Evolutionary conservation across 768 basidiomycete species (phyloP).

Genomic region (Gymnopilus dilepis): DNA sequence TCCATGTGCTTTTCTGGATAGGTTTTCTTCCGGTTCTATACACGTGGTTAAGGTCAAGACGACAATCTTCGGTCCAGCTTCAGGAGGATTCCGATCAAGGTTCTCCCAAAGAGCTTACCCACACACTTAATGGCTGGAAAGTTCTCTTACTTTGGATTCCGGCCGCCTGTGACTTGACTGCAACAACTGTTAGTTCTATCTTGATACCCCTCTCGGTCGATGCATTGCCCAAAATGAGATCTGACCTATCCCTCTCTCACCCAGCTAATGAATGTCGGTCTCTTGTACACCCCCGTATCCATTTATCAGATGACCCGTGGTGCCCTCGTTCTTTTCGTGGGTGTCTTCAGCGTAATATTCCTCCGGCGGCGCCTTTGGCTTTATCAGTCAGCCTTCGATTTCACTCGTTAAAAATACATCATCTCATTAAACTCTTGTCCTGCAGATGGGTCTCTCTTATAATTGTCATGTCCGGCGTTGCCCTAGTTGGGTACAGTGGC

Average conservation of each 20-base stretch:
- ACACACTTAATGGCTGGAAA: constrained; percentile 68
- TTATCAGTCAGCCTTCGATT: constrained; percentile 67
- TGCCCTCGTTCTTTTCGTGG: constrained; percentile 93
- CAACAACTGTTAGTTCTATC: constrained; percentile 73
- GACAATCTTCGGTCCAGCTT: constrained; percentile 58
- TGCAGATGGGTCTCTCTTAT: constrained; percentile 87
- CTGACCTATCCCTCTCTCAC: constrained; percentile 25
- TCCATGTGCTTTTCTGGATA: constrained; percentile 40
- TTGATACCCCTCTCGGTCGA: constrained; percentile 14
- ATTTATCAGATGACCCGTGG: constrained; percentile 98
- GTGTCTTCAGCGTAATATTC: constrained; percentile 89
- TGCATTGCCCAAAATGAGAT: constrained; percentile 18
- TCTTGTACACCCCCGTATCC: constrained; percentile 95
- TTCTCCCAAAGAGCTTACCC: constrained; percentile 42
- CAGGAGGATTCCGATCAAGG: constrained; percentile 55
- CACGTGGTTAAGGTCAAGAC: constrained; percentile 61
- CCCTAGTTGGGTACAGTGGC: constrained; percentile 86
- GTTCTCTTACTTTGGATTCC: constrained; percentile 86
- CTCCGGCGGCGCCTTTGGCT: constrained; percentile 83
- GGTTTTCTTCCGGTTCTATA: constrained; percentile 87
- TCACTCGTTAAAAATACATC: constrained; percentile 7
- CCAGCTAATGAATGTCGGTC: constrained; percentile 91
- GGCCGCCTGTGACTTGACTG: constrained; percentile 88
- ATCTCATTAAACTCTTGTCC: constrained; percentile 15
- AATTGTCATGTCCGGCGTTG: constrained; percentile 86